Evolutionary conservation across 225 moss, liverwort and hornwort genomes (phyloP).

Genomic region (Physcomitrium patens): DNA sequence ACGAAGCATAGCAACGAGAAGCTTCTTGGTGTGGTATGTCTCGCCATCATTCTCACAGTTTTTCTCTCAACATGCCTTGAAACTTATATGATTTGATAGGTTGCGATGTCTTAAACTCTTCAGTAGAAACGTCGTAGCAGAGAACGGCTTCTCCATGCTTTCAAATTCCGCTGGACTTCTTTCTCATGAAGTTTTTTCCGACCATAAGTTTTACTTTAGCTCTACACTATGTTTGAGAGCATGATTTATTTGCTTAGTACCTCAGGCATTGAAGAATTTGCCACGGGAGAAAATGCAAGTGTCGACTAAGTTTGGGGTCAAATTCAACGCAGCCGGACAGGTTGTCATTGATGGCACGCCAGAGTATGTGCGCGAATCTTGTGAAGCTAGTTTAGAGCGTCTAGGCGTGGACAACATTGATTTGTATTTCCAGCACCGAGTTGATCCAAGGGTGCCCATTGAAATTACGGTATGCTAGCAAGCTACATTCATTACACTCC

Average conservation of each 20-base stretch:
- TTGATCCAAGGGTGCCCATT: constrained; percentile 52
- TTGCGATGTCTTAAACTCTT: background rate
- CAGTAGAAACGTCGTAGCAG: background rate
- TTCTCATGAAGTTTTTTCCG: background rate
- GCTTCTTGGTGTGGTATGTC: constrained; percentile 43
- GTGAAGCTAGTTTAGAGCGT: constrained; percentile 56
- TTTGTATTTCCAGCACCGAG: constrained; percentile 64
- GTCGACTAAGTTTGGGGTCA: constrained; percentile 57
- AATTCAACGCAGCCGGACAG: background rate
- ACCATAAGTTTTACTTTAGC: background rate
- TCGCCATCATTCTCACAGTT: background rate
- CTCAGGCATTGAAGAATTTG: constrained; percentile 44
- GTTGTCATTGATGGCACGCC: constrained; percentile 27
- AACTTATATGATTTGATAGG: too few species aligned
- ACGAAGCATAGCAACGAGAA: constrained; percentile 39
- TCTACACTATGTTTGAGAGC: background rate
- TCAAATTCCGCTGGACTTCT: background rate
- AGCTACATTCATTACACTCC: background rate
- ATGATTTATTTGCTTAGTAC: background rate
- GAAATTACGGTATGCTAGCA: constrained; percentile 53
- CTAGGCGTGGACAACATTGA: constrained; percentile 68
- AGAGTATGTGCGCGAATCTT: constrained; percentile 52
- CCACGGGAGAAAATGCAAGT: constrained; percentile 58
- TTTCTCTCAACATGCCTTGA: background rate
- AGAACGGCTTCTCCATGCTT: background rate